Percentiles rank a stretch among this genome's conserved stretches.
These are phyloP conservation scores for Astrephomene gubernaculifera DNA, from an alignment of 139 green algal genomes.

Conservation along the genomic window DNA sequence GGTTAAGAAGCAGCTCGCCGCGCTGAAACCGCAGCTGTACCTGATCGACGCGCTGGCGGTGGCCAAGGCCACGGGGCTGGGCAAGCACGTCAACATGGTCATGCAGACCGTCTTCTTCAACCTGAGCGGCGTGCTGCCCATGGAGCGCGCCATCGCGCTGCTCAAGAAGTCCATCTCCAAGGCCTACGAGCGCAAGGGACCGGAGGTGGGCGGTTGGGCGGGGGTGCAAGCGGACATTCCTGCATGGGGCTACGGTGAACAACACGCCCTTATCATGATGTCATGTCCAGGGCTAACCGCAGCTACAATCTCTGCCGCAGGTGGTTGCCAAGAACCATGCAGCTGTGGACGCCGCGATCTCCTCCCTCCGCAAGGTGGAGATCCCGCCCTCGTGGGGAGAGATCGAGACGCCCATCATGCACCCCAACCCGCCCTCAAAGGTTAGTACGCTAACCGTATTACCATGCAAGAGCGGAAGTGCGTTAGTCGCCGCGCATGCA, in stretches of 20 bases:
- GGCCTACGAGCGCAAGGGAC: slow-evolving; percentile 73
- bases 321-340: slow-evolving; percentile 65
- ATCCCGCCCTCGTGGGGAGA: slow-evolving; percentile 56
- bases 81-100: slow-evolving; percentile 74
- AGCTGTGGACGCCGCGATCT: slow-evolving; percentile 64
- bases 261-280: too few relatives aligned
- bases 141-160: slow-evolving; percentile 65
- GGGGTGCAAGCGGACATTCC: too few relatives aligned
- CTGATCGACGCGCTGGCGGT: slow-evolving; percentile 57
- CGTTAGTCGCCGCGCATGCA: too few relatives aligned
- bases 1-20: slow-evolving; percentile 52
- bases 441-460: too few relatives aligned
- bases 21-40: slow-evolving; percentile 51
- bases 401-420: not conserved
- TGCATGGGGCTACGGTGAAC: too few relatives aligned
- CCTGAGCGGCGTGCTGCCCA: slow-evolving; percentile 62
- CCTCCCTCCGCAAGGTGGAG: slow-evolving; percentile 48
- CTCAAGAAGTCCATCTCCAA: slow-evolving; percentile 74
- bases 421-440: slow-evolving; percentile 25
- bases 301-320: not conserved
- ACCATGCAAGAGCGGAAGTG: too few relatives aligned
- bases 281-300: too few relatives aligned
- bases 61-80: slow-evolving; percentile 56
- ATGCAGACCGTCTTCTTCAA: slow-evolving; percentile 77
- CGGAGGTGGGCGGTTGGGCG: slow-evolving; percentile 41